phyloP scores from a whole-genome alignment of 352 stramenopile species.

The Globisporangium ultimum region DNA sequence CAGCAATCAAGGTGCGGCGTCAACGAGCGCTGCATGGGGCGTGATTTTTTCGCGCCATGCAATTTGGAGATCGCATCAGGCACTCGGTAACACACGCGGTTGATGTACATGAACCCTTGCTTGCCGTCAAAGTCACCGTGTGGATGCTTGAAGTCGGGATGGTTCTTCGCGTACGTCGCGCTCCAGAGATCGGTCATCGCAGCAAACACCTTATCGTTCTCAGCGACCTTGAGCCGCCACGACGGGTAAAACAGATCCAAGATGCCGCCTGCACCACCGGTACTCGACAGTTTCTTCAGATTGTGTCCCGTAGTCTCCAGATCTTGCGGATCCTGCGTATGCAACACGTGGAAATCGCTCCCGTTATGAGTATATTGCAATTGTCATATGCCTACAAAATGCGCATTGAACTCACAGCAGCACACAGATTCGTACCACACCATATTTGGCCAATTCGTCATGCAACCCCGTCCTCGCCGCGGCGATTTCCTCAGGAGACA shows the following conservation, averaged over 20 bases:
- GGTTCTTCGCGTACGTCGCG: conserved; percentile 64
- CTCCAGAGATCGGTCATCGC: conserved; percentile 82
- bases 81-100: conserved; percentile 81
- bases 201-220: conserved; percentile 70
- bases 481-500: conserved; percentile 55
- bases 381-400: not conserved
- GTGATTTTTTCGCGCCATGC: conserved; percentile 64
- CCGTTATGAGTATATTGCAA: too few relatives aligned
- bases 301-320: conserved; percentile 58
- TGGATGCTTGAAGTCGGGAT: conserved; percentile 64
- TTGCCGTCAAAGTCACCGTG: conserved; percentile 68
- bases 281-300: conserved; percentile 84
- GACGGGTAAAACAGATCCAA: conserved; percentile 88
- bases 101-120: conserved; percentile 86
- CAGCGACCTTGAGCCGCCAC: conserved; percentile 77
- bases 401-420: conserved; percentile 1
- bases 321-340: conserved; percentile 51
- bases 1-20: conserved; percentile 89
- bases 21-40: conserved; percentile 79
- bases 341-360: not conserved
- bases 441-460: conserved; percentile 59
- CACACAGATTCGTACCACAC: conserved; percentile 26
- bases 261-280: conserved; percentile 82
- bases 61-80: conserved; percentile 62
- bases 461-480: conserved; percentile 56